phyloP scores from a whole-genome alignment of 192 early-diverging fungal species.

The Obelidium mucronatum region DNA sequence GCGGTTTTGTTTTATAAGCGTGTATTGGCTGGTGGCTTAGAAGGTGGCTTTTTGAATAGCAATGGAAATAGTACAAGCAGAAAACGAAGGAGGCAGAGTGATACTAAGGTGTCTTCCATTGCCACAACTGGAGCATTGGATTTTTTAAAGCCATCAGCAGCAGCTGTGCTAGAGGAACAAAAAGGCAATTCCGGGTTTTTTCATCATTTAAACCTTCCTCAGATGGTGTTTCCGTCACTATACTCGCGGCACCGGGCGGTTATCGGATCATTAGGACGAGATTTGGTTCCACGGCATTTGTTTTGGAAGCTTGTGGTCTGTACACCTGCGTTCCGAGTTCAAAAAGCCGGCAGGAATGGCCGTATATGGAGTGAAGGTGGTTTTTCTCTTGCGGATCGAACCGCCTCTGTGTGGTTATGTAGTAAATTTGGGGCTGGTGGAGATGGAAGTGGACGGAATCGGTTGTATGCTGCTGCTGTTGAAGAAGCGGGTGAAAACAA shows the following conservation, averaged over 20 bases:
- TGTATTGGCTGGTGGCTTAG: neutral
- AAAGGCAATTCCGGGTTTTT: too few species aligned
- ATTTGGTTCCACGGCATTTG: neutral
- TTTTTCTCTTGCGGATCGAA: neutral
- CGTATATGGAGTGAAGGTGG: too few species aligned
- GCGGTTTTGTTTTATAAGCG: constrained; percentile 28
- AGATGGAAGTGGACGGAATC: constrained; percentile 1
- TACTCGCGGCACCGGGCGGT: too few species aligned
- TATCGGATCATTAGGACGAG: too few species aligned
- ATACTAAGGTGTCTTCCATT: neutral
- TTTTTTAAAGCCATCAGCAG: too few species aligned
- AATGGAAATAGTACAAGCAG: neutral
- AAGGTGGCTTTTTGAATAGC: neutral
- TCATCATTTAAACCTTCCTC: too few species aligned
- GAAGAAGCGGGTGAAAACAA: neutral
- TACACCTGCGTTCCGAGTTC: too few species aligned
- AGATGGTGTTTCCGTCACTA: too few species aligned
- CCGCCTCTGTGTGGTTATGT: constrained; percentile 20
- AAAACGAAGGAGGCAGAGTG: neutral
- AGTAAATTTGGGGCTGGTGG: constrained; percentile 36
- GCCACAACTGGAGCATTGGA: too few species aligned
- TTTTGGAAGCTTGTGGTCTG: constrained; percentile 27
- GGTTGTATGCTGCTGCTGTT: neutral
- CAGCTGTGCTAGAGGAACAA: too few species aligned
- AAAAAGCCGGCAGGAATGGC: too few species aligned